phyloP scores from a whole-genome alignment of 495 filamentous ascomycete genomes.

The Neurospora terricola region DNA sequence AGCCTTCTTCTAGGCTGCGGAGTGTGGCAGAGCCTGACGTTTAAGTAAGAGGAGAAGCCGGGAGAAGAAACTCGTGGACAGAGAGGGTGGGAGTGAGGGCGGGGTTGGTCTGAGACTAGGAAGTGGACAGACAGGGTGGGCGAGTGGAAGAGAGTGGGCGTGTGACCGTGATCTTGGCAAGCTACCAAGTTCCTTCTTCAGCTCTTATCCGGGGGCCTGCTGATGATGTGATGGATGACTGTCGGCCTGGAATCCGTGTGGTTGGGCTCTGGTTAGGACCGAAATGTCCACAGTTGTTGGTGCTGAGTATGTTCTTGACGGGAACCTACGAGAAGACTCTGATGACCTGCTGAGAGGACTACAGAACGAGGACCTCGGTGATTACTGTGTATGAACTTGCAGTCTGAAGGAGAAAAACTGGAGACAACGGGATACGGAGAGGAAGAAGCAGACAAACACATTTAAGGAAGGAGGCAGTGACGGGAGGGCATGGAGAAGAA shows the following conservation, averaged over 20 bases:
- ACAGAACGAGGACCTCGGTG: background rate
- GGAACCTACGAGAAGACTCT: background rate
- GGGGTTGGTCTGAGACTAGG: constrained; percentile 1
- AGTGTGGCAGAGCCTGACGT: background rate
- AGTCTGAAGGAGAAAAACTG: background rate
- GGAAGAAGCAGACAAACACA: background rate
- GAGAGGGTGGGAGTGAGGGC: constrained; percentile 1
- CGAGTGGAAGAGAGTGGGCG: constrained; percentile 1
- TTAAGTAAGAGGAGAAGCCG: background rate
- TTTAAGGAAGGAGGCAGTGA: background rate
- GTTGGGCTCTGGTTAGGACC: background rate
- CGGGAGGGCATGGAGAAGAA: background rate
- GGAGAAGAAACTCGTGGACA: background rate
- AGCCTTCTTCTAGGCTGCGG: background rate
- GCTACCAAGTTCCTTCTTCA: background rate
- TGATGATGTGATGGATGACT: background rate
- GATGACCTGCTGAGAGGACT: background rate
- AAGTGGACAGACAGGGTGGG: constrained; percentile 2
- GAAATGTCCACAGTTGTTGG: too few species aligned
- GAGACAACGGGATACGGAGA: background rate
- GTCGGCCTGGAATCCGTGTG: background rate
- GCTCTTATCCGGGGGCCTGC: background rate
- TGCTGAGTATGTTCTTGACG: background rate
- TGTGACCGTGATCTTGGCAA: background rate
- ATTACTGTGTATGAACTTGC: background rate